phyloP scores from a whole-genome alignment of 768 basidiomycete genomes.

The Russula abietina region DNA sequence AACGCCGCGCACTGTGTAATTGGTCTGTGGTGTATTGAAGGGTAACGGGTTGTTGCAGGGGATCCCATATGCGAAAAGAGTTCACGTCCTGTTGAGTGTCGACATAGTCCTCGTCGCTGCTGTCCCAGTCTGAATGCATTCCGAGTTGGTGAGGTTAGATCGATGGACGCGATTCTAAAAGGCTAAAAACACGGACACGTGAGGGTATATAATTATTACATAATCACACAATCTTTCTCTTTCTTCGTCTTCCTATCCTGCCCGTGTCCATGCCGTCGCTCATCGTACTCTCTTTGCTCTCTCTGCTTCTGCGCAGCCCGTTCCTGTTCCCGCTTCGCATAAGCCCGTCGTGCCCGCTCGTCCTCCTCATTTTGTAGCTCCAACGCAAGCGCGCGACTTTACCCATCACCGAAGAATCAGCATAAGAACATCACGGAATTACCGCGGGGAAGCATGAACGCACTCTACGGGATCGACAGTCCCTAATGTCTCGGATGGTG shows the following conservation, averaged over 20 bases:
- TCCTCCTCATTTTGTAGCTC: slow-evolving; percentile 83
- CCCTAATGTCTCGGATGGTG: slow-evolving; percentile 43
- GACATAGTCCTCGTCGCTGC: slow-evolving; percentile 10
- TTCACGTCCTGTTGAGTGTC: slow-evolving; percentile 18
- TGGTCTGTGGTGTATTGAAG: slow-evolving; percentile 26
- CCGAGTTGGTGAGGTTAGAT: background rate
- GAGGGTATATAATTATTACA: slow-evolving; percentile 13
- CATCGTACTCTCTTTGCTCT: slow-evolving; percentile 11
- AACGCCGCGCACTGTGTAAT: slow-evolving; percentile 24
- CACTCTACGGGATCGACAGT: slow-evolving; percentile 56
- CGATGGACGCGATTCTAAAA: background rate
- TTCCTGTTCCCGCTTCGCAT: slow-evolving; percentile 34
- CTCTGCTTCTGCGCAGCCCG: background rate
- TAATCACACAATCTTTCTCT: slow-evolving; percentile 19
- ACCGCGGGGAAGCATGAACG: slow-evolving; percentile 31
- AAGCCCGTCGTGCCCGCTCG: slow-evolving; percentile 32
- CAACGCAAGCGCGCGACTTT: slow-evolving; percentile 63
- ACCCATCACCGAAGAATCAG: background rate
- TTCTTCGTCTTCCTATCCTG: slow-evolving; percentile 8
- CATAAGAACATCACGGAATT: background rate
- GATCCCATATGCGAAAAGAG: slow-evolving; percentile 26
- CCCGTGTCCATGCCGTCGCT: background rate
- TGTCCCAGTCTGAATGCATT: slow-evolving; percentile 9
- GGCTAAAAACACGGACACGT: slow-evolving; percentile 5
- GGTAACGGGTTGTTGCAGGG: slow-evolving; percentile 24